A percentile compares a stretch with the other conserved stretches of the same genome.
These are phyloP conservation scores for Chlorophyllum brunneum DNA, from an alignment of 768 basidiomycete genomes.

Conservation along the genomic window DNA sequence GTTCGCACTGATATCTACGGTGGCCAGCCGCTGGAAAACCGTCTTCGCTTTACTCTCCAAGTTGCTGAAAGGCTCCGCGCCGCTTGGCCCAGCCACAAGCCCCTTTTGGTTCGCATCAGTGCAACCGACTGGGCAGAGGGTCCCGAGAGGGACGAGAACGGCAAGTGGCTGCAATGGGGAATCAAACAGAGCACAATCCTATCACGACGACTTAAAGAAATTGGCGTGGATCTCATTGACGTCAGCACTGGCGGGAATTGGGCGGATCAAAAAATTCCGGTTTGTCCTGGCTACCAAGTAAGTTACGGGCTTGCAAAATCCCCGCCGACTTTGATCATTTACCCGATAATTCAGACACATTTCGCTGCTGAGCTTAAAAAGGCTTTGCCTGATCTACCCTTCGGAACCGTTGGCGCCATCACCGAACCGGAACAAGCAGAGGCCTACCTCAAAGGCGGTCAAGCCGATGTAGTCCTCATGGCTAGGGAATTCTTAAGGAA, in stretches of 20 bases:
- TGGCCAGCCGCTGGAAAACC: conserved; percentile 4
- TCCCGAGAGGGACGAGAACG: conserved; percentile 51
- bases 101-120: conserved; percentile 40
- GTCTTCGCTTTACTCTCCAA: not conserved
- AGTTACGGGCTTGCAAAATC: not conserved
- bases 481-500: conserved; percentile 65
- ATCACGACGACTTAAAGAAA: conserved; percentile 47
- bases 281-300: conserved; percentile 62
- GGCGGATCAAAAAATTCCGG: conserved; percentile 51
- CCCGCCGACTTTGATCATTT: not conserved
- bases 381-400: conserved; percentile 48
- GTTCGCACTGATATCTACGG: conserved; percentile 3
- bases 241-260: conserved; percentile 66
- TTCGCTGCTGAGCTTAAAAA: conserved; percentile 67
- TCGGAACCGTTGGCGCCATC: conserved; percentile 74
- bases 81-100: conserved; percentile 6
- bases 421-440: conserved; percentile 52
- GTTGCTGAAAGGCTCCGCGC: conserved; percentile 2
- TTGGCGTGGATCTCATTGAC: conserved; percentile 78
- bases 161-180: conserved; percentile 67
- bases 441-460: conserved; percentile 54
- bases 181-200: conserved; percentile 69
- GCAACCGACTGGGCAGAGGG: conserved; percentile 64
- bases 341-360: conserved; percentile 42
- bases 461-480: conserved; percentile 66